phyloP scores from a whole-genome alignment of 345 rosid genomes.

The Euclidium syriacum region DNA sequence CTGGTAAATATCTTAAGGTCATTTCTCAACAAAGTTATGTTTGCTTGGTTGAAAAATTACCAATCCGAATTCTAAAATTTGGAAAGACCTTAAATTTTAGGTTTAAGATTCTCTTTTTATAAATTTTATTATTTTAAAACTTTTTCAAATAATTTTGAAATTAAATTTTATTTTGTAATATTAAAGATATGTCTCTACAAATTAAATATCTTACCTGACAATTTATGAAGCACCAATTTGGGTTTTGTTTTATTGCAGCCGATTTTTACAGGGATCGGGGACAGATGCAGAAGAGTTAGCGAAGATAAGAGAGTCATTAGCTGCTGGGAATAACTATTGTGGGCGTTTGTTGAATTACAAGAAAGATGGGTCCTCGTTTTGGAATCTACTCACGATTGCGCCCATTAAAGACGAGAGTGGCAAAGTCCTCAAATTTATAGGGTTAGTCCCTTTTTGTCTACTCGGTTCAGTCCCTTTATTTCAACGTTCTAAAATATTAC shows the following conservation, averaged over 20 bases:
- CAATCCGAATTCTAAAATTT: too few species aligned
- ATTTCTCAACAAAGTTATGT: too few species aligned
- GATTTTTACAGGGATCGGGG: slow-evolving; percentile 85
- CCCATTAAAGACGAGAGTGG: slow-evolving; percentile 93
- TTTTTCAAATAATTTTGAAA: background rate
- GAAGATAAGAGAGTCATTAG: slow-evolving; percentile 67
- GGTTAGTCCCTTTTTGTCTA: slow-evolving; percentile 44
- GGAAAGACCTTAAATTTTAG: too few species aligned
- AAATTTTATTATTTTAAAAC: background rate
- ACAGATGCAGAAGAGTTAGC: slow-evolving; percentile 87
- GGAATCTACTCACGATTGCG: slow-evolving; percentile 92
- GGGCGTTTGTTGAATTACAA: slow-evolving; percentile 89
- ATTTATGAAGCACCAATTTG: background rate
- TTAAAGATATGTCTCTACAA: too few species aligned
- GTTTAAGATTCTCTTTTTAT: background rate
- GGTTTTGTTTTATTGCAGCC: slow-evolving; percentile 36
- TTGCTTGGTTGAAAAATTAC: too few species aligned
- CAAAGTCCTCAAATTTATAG: slow-evolving; percentile 80
- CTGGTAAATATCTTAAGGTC: too few species aligned
- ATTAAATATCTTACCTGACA: too few species aligned
- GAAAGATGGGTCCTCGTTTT: slow-evolving; percentile 89
- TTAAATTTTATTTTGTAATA: too few species aligned
- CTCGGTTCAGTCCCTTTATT: background rate
- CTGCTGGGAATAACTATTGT: slow-evolving; percentile 59
- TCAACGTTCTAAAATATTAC: slow-evolving; percentile 4